Base-by-base conservation (phyloP, 1,284 basidiomycete genomes). In the Puccinia brachypodii region DNA sequence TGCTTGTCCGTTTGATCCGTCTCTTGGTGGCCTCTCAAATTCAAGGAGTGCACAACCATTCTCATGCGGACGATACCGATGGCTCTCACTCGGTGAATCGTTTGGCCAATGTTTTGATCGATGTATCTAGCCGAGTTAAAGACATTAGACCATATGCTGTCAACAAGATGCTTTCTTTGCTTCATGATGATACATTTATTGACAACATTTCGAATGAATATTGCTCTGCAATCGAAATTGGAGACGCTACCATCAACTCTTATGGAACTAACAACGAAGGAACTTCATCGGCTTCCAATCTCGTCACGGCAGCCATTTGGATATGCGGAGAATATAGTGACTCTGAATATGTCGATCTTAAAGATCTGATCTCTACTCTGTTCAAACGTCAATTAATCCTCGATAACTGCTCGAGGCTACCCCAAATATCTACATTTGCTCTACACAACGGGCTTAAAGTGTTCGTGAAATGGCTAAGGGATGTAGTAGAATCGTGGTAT, bases 241-340 rank as follows among this genome's bases (percentile, higher is more conserved):
- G 74, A 44, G n/a, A 22, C 44, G 28, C 42, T 3, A 38, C 4
- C 9, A 8, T 25, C 3, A 91, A 90, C 85, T 90, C 90, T 9
- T 87, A 88, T 33, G 84, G 83, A 89, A 90, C 56, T 88, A 90
- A 86, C 81, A 94, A 92, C 84, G 90, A 91, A 0, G 83, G 82
- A 11, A 38, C 64, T 44, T 33, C 47, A 1, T 83, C 85, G 13
- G 66, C 82, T 33, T 73, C 82, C 28, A 94, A 96, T 83, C 90
- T 96, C 9, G 88, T 98, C 0, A 94, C 93, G 89, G 96, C 95
- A 1, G 95, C 94, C 6, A 94, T 94, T 0, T 98, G 94, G 93
- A 93, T 98, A 83, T 94, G 93, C 84, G 96, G 96, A 36, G 97
- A 99, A 87, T 95, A 95, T 86, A 92, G 92, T 89, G 89, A 86